Evolutionary conservation across 202 grass and related monocot species (phyloP).

Genomic region (Saccharum hybrid): DNA sequence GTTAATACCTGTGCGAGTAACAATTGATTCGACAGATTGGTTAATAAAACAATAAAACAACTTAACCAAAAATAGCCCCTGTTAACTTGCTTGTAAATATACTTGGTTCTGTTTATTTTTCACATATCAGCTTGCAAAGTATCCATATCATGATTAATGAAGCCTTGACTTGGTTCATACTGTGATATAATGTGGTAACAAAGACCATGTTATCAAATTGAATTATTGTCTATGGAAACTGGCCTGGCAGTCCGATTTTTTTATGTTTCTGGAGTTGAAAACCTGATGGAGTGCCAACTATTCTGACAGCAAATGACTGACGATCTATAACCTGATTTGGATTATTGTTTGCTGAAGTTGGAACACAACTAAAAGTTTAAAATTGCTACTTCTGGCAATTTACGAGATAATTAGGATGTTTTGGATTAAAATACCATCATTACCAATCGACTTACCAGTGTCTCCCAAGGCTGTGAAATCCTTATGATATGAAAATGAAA

Average conservation of each 20-base stretch:
- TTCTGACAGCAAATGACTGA: not conserved
- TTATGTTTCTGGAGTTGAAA: not conserved
- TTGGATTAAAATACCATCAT: not conserved
- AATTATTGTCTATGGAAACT: not conserved
- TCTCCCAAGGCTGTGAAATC: constrained; percentile 5
- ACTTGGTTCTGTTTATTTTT: not conserved
- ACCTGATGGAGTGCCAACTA: not conserved
- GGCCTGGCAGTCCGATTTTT: not conserved
- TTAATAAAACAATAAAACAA: not conserved
- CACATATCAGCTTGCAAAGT: not conserved
- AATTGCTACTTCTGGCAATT: not conserved
- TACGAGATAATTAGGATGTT: not conserved
- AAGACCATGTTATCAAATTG: not conserved
- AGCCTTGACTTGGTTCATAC: not conserved
- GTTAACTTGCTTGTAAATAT: not conserved
- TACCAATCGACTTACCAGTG: not conserved
- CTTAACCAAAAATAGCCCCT: not conserved
- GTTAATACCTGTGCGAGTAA: not conserved
- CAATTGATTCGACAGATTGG: not conserved
- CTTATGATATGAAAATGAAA: not conserved
- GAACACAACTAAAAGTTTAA: not conserved
- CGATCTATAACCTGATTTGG: not conserved
- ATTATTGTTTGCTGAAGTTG: constrained; percentile 24
- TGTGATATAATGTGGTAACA: not conserved
- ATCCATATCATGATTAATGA: not conserved